Evolutionary conservation across 495 filamentous ascomycete genomes (phyloP), one percentile per base, ranked within the genome.

Genomic region (Evansstolkia leycettana): DNA sequence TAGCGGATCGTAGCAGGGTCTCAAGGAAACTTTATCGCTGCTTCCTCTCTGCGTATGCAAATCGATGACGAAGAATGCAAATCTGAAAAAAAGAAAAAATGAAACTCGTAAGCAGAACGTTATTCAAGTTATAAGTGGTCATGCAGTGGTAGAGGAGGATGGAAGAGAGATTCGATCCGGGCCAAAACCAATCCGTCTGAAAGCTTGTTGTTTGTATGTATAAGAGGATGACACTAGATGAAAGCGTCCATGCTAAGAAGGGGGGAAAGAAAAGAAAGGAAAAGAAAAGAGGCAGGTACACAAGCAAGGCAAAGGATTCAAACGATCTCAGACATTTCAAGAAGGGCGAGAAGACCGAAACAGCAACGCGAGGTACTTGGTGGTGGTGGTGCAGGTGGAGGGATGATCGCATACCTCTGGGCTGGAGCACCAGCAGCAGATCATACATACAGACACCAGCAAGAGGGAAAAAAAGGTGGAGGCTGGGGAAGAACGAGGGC

Each of bases 211-310:
- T 9, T 23, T 23, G 20, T 23, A 23, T 29, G 36, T 42, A 20
- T 46, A 38, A 46, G 37, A 45, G 50, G 50, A 41, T 54, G 31
- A 44, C 45, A n/a, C n/a, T n/a, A n/a, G n/a, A 32, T 32, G 39
- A 37, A 36, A 17, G 28, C 25, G 19, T 11, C 15, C 31, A 33
- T 17, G 15, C 31, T 11, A 27, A 34, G 24, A 37, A 37, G 10
- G 23, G 27, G 18, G 19, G 33, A 20, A 24, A 34, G 31, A 25
- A 15, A 5, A 29, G 8, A 37, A 28, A 30, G 10, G 17, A 18
- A 34, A 13, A 10, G 24, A 9, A 19, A 33, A 20, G 34, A 37
- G 29, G 16, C 24, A 26, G 24, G 24, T 7, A 7, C 11, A 26
- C 17, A 31, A 31, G 28, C 7, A 31, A 31, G n/a, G 24, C 28